phyloP scores from a whole-genome alignment of 352 stramenopile genomes.

The Phytophthora citricola region DNA sequence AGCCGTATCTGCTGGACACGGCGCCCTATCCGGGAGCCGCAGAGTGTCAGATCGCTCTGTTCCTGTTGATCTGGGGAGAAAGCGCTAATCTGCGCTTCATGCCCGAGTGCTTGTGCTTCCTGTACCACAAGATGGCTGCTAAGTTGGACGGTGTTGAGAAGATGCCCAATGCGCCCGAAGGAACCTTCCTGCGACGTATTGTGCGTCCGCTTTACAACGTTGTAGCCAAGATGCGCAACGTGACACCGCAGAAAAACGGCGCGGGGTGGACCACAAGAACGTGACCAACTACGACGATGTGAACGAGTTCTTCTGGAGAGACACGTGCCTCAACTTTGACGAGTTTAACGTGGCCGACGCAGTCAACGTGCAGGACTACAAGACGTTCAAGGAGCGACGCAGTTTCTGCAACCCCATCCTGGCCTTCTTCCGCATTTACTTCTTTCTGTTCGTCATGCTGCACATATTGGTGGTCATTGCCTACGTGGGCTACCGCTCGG shows the following conservation, averaged over 20 bases:
- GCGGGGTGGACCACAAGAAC: constrained; percentile 78
- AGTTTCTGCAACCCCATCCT: constrained; percentile 84
- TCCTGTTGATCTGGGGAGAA: constrained; percentile 89
- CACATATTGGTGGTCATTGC: constrained; percentile 78
- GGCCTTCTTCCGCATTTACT: constrained; percentile 90
- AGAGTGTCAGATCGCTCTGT: constrained; percentile 79
- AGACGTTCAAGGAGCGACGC: constrained; percentile 88
- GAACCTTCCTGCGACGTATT: constrained; percentile 73
- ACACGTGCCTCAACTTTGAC: constrained; percentile 81
- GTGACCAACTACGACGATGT: constrained; percentile 92
- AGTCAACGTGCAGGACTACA: constrained; percentile 68
- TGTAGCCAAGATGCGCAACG: constrained; percentile 74
- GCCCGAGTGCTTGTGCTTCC: constrained; percentile 90
- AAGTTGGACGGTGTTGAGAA: constrained; percentile 73
- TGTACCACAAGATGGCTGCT: constrained; percentile 83
- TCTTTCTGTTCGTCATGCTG: constrained; percentile 86
- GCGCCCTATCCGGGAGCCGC: constrained; percentile 38
- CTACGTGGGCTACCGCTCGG: constrained; percentile 82
- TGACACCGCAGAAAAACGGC: constrained; percentile 39
- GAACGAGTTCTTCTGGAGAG: constrained; percentile 91
- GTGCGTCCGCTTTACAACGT: constrained; percentile 83
- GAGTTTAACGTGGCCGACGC: constrained; percentile 82
- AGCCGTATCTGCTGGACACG: constrained; percentile 80
- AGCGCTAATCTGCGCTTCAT: constrained; percentile 88
- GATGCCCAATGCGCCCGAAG: constrained; percentile 67